Evolutionary conservation across 495 filamentous ascomycete species (phyloP).

Genomic region (Aspergillus panamensis): DNA sequence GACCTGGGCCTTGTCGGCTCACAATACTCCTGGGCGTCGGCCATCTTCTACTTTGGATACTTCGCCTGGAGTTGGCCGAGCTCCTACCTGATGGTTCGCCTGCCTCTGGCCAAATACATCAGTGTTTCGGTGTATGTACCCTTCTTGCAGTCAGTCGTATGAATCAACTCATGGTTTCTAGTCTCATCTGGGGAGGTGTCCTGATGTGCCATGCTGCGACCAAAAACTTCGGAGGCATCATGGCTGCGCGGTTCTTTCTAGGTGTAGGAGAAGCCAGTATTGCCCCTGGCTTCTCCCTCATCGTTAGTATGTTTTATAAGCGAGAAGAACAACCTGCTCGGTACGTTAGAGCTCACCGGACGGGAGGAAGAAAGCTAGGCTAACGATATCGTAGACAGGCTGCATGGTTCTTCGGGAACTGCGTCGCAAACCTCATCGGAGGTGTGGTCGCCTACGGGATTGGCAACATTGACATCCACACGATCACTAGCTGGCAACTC

Average conservation of each 20-base stretch:
- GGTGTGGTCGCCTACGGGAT: slow-evolving; percentile 56
- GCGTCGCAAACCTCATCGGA: slow-evolving; percentile 47
- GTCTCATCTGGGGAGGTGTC: slow-evolving; percentile 36
- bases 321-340: slow-evolving; percentile 51
- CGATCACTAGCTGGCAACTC: slow-evolving; percentile 40
- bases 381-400: slow-evolving; percentile 30
- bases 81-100: slow-evolving; percentile 51
- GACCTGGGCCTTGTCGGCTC: slow-evolving; percentile 40
- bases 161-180: slow-evolving; percentile 9
- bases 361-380: neutral
- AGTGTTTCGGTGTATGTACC: slow-evolving; percentile 34
- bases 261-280: slow-evolving; percentile 56
- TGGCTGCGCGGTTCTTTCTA: slow-evolving; percentile 50
- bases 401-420: slow-evolving; percentile 42
- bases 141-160: neutral
- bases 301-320: slow-evolving; percentile 54
- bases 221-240: slow-evolving; percentile 47
- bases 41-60: slow-evolving; percentile 52
- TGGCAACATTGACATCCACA: slow-evolving; percentile 44
- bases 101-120: slow-evolving; percentile 53
- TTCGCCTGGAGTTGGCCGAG: slow-evolving; percentile 52
- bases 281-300: slow-evolving; percentile 53
- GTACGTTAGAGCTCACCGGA: slow-evolving; percentile 18
- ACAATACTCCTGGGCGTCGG: slow-evolving; percentile 48
- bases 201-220: slow-evolving; percentile 46